phyloP scores from a whole-genome alignment of 257 asterid genomes.

The Solanum corneliomulleri region DNA sequence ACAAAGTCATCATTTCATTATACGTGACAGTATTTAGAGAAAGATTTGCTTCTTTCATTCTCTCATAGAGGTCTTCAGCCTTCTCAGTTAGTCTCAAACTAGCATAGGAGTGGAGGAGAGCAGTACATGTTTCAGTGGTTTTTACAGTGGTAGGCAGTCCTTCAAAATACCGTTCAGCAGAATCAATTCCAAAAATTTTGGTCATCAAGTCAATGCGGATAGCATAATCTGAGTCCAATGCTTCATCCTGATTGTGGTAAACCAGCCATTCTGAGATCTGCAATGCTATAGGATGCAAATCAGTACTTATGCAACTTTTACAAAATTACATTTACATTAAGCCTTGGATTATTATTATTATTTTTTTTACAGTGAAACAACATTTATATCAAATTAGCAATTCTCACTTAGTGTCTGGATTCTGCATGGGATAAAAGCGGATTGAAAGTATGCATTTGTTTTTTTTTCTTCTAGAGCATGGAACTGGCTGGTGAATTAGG shows the following conservation, averaged over 20 bases:
- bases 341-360: not conserved
- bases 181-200: conserved; percentile 83
- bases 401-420: not conserved
- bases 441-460: not conserved
- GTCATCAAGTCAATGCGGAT: conserved; percentile 73
- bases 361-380: not conserved
- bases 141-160: conserved; percentile 50
- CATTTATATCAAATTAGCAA: not conserved
- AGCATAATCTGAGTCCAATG: conserved; percentile 75
- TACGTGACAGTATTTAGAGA: conserved; percentile 60
- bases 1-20: conserved; percentile 86
- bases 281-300: conserved; percentile 11
- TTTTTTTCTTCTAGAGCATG: not conserved
- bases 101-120: conserved; percentile 89
- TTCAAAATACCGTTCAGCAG: conserved; percentile 89
- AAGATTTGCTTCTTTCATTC: conserved; percentile 50
- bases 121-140: conserved; percentile 82
- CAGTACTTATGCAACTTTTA: not conserved
- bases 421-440: not conserved
- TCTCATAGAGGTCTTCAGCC: conserved; percentile 60
- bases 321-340: not conserved
- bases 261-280: conserved; percentile 97
- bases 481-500: not conserved
- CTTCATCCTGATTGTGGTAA: conserved; percentile 43
- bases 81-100: conserved; percentile 44